phyloP scores from a whole-genome alignment of 1,139 yeast species.

The Pichiaceae sp. region DNA sequence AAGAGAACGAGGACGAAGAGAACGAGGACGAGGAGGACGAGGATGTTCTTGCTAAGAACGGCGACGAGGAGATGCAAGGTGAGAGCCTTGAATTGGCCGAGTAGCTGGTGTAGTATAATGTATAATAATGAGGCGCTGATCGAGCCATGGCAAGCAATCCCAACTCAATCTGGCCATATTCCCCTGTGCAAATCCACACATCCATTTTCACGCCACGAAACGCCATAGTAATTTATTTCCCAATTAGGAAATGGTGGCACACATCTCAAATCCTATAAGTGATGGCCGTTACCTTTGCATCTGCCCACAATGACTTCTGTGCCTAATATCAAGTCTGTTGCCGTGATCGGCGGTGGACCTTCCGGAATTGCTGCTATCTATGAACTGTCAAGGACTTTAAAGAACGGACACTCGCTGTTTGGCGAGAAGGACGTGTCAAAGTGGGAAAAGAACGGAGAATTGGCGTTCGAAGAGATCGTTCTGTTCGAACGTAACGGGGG shows the following conservation, averaged over 20 bases:
- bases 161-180: no score
- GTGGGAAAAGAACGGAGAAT: conserved; percentile 24
- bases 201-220: no score
- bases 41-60: conserved; percentile 4
- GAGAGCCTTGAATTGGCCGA: conserved; percentile 3
- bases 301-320: background rate
- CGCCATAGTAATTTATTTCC: no score
- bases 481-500: conserved; percentile 34
- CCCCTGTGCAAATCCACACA: no score
- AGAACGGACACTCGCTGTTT: conserved; percentile 6
- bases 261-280: no score
- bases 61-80: conserved; percentile 1
- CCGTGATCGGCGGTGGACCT: conserved; percentile 47
- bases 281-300: no score
- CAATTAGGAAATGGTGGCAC: no score
- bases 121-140: background rate
- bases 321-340: conserved; percentile 23
- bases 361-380: conserved; percentile 40
- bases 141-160: background rate
- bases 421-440: conserved; percentile 7
- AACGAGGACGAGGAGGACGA: conserved; percentile 38
- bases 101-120: background rate
- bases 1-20: conserved; percentile 30
- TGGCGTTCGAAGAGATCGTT: conserved; percentile 23
- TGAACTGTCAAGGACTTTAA: conserved; percentile 18